A percentile compares a stretch with the other conserved stretches of the same genome.
phyloP scores from a whole-genome alignment of 208 protist genomes.

The Acanthamoeba lenticulata region DNA sequence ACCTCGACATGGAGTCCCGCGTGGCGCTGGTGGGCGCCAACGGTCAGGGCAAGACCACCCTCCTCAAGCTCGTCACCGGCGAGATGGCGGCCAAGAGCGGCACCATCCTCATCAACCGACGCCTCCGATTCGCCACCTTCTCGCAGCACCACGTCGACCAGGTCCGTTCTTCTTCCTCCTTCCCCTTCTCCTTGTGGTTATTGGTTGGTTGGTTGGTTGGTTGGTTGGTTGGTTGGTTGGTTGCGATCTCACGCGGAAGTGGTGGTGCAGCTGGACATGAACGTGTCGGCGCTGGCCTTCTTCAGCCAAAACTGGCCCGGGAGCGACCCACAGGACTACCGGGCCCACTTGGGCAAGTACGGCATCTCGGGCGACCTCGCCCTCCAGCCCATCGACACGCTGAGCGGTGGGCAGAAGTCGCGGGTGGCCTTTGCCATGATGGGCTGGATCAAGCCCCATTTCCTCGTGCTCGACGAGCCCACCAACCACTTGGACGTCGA shows the following conservation, averaged over 20 bases:
- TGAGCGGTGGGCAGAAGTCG: conserved; percentile 96
- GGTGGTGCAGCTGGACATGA: conserved; percentile 18
- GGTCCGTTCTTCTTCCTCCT: conserved; percentile 40
- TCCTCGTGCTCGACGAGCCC: conserved; percentile 79
- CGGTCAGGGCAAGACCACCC: conserved; percentile 85
- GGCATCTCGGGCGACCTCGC: conserved; percentile 92
- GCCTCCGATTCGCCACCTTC: conserved; percentile 90
- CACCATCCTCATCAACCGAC: conserved; percentile 77
- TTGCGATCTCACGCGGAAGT: not conserved
- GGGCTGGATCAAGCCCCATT: conserved; percentile 89
- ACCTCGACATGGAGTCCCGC: conserved; percentile 57
- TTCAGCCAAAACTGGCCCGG: conserved; percentile 48
- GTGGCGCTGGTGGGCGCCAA: conserved; percentile 83
- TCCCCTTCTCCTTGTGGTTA: not conserved
- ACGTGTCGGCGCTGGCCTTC: conserved; percentile 52
- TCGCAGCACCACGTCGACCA: conserved; percentile 96
- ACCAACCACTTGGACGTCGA: conserved; percentile 98
- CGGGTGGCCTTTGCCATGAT: conserved; percentile 96
- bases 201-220: too few species aligned
- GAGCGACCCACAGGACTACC: conserved; percentile 48
- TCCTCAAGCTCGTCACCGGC: conserved; percentile 84
- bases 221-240: not conserved
- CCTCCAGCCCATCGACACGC: conserved; percentile 93
- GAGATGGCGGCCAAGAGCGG: conserved; percentile 77
- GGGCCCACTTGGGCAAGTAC: conserved; percentile 80